Evolutionary conservation across 2,329 filamentous ascomycete species (phyloP), one percentile per base, ranked within the genome.

Genomic region (Paecilomyces variotii): DNA sequence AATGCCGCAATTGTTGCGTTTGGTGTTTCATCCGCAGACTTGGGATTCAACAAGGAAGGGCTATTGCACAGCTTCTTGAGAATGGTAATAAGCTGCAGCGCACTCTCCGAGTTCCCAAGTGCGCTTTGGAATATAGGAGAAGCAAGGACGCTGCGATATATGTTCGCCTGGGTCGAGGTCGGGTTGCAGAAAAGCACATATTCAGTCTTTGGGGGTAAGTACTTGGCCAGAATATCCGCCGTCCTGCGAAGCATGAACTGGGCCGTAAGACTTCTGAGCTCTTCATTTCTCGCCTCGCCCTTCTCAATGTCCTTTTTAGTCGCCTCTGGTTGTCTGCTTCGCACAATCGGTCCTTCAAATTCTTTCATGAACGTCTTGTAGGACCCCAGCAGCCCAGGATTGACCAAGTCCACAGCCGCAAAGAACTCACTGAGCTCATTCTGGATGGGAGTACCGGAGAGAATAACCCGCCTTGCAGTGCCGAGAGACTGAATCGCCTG

Each of bases 61-160:
- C 85, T 87, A 68, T 90, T 90, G 77, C 87, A 90, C 19, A 89
- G 79, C 69, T 90, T 90, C 74, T 90, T 90, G 19, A 90, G 75
- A 19, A 89, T 79, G 14, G 84, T 89, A 66, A 90, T 89, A 12
- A 90, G 81, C 65, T 88, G 84, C 1, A 90, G 76, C 2, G 85
- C 82, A 53, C 81, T 80, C 55, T 88, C 84, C 1, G 82, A 77
- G 61, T 80, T 86, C 12, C 85, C 84, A 55, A 89, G 74, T 7
- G 84, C 83, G 32, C 77, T 79, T 55, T 83, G 80, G 64, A 89
- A 89, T 4, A 84, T 76, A 0, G 84, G 83, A 1, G 86, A 88
- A 7, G 80, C 77, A n/a, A 89, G 76, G 35, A 90, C 84, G 59
- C 79, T 78, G 57, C 83, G 82, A 67, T 89, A 84, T 52, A 88